Evolutionary conservation across 352 stramenopile species (phyloP).

Genomic region (Phytophthora ramorum): DNA sequence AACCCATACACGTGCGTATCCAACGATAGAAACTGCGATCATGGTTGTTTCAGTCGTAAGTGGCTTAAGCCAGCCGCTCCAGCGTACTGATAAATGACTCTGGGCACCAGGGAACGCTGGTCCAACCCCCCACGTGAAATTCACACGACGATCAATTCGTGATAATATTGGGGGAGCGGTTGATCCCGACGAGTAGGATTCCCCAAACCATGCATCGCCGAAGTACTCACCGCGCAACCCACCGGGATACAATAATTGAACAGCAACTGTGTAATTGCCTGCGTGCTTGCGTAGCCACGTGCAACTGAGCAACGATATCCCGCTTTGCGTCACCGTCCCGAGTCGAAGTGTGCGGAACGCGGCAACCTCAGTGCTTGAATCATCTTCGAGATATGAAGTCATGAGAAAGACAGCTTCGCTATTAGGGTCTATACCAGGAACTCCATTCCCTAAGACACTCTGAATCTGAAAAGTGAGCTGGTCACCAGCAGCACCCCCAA

Average conservation of each 20-base stretch:
- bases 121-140: slow-evolving; percentile 74
- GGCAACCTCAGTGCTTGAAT: slow-evolving; percentile 13
- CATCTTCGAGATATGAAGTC: slow-evolving; percentile 36
- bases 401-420: slow-evolving; percentile 27
- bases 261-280: slow-evolving; percentile 55
- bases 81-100: slow-evolving; percentile 70
- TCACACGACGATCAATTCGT: slow-evolving; percentile 71
- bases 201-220: slow-evolving; percentile 63
- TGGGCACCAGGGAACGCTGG: slow-evolving; percentile 53
- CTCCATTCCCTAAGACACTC: slow-evolving; percentile 53
- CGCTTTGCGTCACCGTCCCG: slow-evolving; percentile 22
- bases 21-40: slow-evolving; percentile 55
- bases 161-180: slow-evolving; percentile 25
- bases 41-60: slow-evolving; percentile 44
- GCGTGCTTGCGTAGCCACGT: slow-evolving; percentile 55
- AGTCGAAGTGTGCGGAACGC: slow-evolving; percentile 22
- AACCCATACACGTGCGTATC: slow-evolving; percentile 71
- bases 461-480: slow-evolving; percentile 63
- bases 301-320: slow-evolving; percentile 33
- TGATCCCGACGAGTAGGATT: slow-evolving; percentile 6
- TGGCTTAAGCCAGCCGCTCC: slow-evolving; percentile 74
- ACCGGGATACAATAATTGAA: slow-evolving; percentile 65
- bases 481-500: slow-evolving; percentile 50
- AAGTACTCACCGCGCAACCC: slow-evolving; percentile 78
- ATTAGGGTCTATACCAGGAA: slow-evolving; percentile 21